Percentiles rank a stretch among this genome's conserved stretches.
Evolutionary conservation across 2,329 filamentous ascomycete species (phyloP).

Genomic region (Aspergillus awamori): DNA sequence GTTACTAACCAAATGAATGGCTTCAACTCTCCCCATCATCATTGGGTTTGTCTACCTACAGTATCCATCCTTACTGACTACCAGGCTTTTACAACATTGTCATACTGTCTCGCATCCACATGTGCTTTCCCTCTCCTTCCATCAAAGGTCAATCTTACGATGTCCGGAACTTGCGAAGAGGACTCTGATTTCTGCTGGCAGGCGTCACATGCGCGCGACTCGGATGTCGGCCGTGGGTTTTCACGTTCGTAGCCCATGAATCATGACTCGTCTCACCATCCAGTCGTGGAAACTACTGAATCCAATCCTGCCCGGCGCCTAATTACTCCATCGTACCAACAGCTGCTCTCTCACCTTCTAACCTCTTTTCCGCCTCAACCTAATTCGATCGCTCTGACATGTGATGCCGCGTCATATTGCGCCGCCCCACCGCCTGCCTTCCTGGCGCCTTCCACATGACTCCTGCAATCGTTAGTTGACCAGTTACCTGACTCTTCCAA

Average conservation of each 20-base stretch:
- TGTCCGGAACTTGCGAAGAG: background rate
- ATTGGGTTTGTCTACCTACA: too few species aligned
- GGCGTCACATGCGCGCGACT: background rate
- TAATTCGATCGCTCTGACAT: background rate
- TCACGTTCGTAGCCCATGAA: background rate
- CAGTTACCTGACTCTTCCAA: too few species aligned
- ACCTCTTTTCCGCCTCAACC: background rate
- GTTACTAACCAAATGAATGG: background rate
- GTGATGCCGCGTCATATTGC: constrained; percentile 7
- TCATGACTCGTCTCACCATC: background rate
- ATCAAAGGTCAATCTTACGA: background rate
- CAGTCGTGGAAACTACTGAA: constrained; percentile 1
- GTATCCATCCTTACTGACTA: too few species aligned
- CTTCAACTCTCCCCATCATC: too few species aligned
- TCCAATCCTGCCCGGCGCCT: background rate
- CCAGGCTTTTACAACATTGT: background rate
- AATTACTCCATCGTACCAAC: background rate
- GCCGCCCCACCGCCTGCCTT: constrained; percentile 8
- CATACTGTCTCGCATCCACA: background rate
- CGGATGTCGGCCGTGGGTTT: background rate
- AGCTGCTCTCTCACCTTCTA: too few species aligned
- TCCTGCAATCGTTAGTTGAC: background rate
- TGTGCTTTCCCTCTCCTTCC: too few species aligned
- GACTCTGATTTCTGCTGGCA: background rate
- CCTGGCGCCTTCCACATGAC: background rate